Evolutionary conservation across 345 rosid genomes (phyloP), one percentile per base, ranked within the genome.

Genomic region (Bretschneidera sinensis): DNA sequence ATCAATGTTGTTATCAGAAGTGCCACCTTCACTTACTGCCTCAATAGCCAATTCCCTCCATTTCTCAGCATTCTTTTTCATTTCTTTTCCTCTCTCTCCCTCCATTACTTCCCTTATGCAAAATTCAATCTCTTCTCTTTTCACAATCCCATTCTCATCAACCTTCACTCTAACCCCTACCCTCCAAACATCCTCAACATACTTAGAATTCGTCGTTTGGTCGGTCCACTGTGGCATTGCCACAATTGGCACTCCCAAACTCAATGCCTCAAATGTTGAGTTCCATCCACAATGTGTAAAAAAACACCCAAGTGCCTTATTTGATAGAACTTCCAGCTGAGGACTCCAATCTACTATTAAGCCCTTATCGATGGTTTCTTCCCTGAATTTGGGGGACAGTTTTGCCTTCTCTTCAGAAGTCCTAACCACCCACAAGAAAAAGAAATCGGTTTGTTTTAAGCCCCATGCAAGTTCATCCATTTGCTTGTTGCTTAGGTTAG

Each of bases 281-380:
- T 86, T 86, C 92, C 92, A 86, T 0, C 92, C 87, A 48, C 85
- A 76, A 15, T 86, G 92, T 0, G 78, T 83, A 43, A 86, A 59
- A 63, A 86, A 86, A 49, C 87, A 86, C 45, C 89, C 92, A 0
- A 76, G 53, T 8, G 84, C 68, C 48, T 63, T 71, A 64, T 71
- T 63, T 15, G 85, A 74, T 7, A 86, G 50, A 9, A 80, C 76
- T 53, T 84, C 67, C 9, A 76, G 68, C 34, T 86, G 92, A 19
- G 83, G 83, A 62, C 81, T 60, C 94, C 94, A 86, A 17, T 54
- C 63, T 62, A 79, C 65, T 3, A 84, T 55, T 39, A 86, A 11
- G 1, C 78, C 71, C 61, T 62, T 68, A 7, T 78, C 71, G 16
- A 28, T 64, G 39, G 51, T 22, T 14, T 59, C 62, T 43, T 69